Percentiles rank a stretch among this genome's conserved stretches.
phyloP scores from a whole-genome alignment of 495 filamentous ascomycete species.

The Neurospora tetraspora region DNA sequence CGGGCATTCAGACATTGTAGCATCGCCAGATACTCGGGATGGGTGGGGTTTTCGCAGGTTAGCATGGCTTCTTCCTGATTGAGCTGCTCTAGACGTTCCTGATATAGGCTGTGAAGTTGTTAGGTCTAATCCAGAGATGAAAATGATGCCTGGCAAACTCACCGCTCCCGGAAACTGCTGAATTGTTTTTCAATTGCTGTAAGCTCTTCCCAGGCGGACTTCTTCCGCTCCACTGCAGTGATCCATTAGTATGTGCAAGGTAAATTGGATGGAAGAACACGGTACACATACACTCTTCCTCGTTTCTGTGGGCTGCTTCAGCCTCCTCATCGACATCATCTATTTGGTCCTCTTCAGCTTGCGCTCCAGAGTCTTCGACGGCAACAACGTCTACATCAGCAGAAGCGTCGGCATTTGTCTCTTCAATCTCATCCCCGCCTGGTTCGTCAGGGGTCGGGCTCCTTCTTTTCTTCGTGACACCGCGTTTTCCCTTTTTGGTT shows the following conservation, averaged over 20 bases:
- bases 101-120: constrained; percentile 55
- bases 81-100: constrained; percentile 71
- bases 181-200: constrained; percentile 74
- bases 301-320: constrained; percentile 45
- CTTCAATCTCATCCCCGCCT: constrained; percentile 16
- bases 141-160: constrained; percentile 17
- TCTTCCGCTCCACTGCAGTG: constrained; percentile 61
- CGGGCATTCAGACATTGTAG: constrained; percentile 73
- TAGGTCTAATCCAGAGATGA: constrained; percentile 2
- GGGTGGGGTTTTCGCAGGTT: constrained; percentile 61
- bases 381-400: constrained; percentile 18
- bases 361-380: constrained; percentile 27
- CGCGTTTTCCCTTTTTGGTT: constrained; percentile 30
- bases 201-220: constrained; percentile 70
- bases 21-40: constrained; percentile 81
- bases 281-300: constrained; percentile 67
- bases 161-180: constrained; percentile 78
- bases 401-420: constrained; percentile 21
- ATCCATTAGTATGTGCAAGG: constrained; percentile 27
- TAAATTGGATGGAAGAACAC: background rate
- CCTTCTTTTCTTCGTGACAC: constrained; percentile 29
- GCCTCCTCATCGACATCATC: constrained; percentile 44
- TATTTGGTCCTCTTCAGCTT: constrained; percentile 36
- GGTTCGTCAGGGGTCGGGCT: constrained; percentile 23
- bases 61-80: constrained; percentile 81